Conservation (phyloP, 257 asterid genomes). For the Catharanthus roseus region DNA sequence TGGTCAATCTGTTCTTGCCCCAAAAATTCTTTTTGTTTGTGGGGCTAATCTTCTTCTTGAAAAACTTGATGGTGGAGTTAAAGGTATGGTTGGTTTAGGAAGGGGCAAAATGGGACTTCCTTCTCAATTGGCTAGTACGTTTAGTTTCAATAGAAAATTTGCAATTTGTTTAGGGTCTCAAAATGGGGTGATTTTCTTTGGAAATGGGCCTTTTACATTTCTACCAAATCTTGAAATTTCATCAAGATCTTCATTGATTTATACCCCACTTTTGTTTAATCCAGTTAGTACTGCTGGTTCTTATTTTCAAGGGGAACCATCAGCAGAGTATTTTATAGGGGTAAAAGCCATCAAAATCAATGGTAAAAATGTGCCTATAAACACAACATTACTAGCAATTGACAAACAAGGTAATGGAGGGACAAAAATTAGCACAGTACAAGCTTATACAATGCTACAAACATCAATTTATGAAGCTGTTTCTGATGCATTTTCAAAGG, state of each 20-base stretch:
- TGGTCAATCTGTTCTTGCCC: constrained; percentile 20
- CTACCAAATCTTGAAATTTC: constrained; percentile 24
- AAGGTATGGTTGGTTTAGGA: constrained; percentile 51
- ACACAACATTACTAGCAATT: constrained; percentile 31
- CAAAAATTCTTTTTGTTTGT: constrained; percentile 26
- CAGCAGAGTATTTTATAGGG: constrained; percentile 47
- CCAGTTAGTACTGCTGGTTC: constrained; percentile 29
- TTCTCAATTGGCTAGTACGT: constrained; percentile 28
- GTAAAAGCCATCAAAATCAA: constrained; percentile 35
- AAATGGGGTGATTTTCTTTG: constrained; percentile 37
- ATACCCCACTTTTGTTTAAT: constrained; percentile 36
- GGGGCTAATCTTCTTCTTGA: constrained; percentile 23
- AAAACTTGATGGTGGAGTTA: constrained; percentile 28
- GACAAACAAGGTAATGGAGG: constrained; percentile 45
- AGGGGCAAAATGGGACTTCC: constrained; percentile 31
- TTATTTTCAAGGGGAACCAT: constrained; percentile 23
- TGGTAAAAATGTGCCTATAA: constrained; percentile 23
- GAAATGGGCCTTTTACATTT: constrained; percentile 36
- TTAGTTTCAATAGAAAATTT: constrained; percentile 33
- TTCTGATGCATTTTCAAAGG: constrained; percentile 34
- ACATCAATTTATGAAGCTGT: constrained; percentile 39
- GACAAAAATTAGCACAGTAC: constrained; percentile 45
- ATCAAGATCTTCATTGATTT: constrained; percentile 1
- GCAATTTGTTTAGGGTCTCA: constrained; percentile 43
- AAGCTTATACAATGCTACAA: constrained; percentile 39